Evolutionary conservation across 768 basidiomycete genomes (phyloP).

Genomic region (Cystoderma amianthinum): DNA sequence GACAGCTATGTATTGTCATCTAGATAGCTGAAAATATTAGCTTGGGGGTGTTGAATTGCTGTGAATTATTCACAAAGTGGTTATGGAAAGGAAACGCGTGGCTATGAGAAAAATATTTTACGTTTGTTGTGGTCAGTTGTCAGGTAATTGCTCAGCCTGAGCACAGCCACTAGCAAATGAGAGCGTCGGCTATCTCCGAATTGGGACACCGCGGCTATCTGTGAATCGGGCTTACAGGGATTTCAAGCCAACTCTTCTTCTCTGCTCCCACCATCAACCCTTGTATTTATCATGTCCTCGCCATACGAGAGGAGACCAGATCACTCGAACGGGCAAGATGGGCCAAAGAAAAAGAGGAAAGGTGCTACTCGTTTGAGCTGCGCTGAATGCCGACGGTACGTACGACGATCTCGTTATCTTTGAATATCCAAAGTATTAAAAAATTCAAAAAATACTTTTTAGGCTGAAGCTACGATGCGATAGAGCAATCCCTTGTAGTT

Average conservation of each 20-base stretch:
- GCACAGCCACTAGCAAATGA: constrained; percentile 17
- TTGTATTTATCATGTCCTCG: constrained; percentile 23
- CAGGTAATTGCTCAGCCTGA: not conserved
- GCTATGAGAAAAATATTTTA: not conserved
- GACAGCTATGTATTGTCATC: too few species aligned
- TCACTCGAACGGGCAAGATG: constrained; percentile 11
- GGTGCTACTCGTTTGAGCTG: constrained; percentile 75
- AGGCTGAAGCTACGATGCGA: constrained; percentile 73
- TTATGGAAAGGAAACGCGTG: not conserved
- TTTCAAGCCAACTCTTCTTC: constrained; percentile 5
- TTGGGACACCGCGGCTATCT: constrained; percentile 13
- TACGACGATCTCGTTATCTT: constrained; percentile 1
- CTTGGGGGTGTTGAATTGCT: too few species aligned
- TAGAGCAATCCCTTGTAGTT: constrained; percentile 69
- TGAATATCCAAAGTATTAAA: constrained; percentile 5
- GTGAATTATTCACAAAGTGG: not conserved
- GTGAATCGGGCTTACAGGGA: constrained; percentile 2
- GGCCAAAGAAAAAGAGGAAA: constrained; percentile 54
- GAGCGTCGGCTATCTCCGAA: constrained; percentile 13
- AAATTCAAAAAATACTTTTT: constrained; percentile 5
- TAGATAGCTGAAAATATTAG: too few species aligned
- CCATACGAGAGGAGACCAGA: constrained; percentile 21
- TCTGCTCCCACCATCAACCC: constrained; percentile 14
- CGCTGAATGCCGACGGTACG: constrained; percentile 71
- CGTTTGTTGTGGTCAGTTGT: too few species aligned